These are phyloP conservation scores for Noccaea bulbosa DNA, from an alignment of 345 rosid species.

Conservation along the genomic window DNA sequence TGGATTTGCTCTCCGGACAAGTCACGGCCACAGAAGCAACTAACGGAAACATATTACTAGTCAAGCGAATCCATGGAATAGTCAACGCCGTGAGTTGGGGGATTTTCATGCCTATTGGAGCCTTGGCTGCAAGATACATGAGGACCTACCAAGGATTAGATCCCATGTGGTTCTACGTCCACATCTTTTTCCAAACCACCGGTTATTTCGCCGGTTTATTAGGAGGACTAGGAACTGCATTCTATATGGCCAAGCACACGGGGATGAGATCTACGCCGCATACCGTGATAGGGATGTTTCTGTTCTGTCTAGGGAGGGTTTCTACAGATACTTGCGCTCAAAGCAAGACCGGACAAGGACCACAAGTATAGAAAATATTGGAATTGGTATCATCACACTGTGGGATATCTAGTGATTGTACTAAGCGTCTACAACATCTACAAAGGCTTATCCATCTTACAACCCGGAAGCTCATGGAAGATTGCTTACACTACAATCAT, in stretches of 20 bases:
- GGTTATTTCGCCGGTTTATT: slow-evolving; percentile 61
- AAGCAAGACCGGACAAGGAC: slow-evolving; percentile 61
- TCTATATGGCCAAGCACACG: slow-evolving; percentile 32
- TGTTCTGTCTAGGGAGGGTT: slow-evolving; percentile 32
- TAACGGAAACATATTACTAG: slow-evolving; percentile 32
- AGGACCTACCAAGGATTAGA: slow-evolving; percentile 61
- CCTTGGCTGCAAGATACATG: slow-evolving; percentile 68
- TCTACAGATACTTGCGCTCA: slow-evolving; percentile 35
- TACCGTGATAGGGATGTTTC: slow-evolving; percentile 14
- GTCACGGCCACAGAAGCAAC: slow-evolving; percentile 2
- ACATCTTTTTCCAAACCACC: slow-evolving; percentile 58
- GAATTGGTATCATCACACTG: slow-evolving; percentile 74
- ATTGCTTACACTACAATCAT: slow-evolving; percentile 49
- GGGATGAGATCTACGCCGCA: slow-evolving; percentile 17
- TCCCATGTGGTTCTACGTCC: slow-evolving; percentile 64
- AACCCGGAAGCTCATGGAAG: slow-evolving; percentile 57
- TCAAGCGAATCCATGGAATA: slow-evolving; percentile 64
- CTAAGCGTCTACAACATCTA: slow-evolving; percentile 64
- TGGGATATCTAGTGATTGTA: slow-evolving; percentile 60
- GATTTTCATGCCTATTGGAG: slow-evolving; percentile 69
- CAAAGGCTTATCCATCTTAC: slow-evolving; percentile 61
- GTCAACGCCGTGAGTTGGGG: slow-evolving; percentile 80
- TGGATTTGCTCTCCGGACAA: slow-evolving; percentile 63
- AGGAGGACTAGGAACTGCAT: slow-evolving; percentile 42
- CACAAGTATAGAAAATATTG: slow-evolving; percentile 74